Evolutionary conservation across 177 flowering plant species (phyloP).

Genomic region (Telopea speciosissima): DNA sequence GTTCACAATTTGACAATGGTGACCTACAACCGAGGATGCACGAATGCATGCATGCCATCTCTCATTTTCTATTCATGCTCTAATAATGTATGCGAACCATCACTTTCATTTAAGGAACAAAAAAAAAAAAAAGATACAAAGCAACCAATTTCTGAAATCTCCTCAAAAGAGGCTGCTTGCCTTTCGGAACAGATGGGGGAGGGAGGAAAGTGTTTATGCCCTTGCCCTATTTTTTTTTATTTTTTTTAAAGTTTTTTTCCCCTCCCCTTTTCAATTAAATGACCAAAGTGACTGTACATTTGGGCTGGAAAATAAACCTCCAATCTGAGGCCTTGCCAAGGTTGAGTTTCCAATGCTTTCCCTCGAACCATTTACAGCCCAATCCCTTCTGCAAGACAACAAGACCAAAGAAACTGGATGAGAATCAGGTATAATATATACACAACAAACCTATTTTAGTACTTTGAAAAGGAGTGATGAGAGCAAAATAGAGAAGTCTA

Average conservation of each 20-base stretch:
- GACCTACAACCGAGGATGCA: not conserved
- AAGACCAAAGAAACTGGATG: slow-evolving; percentile 1
- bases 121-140: slow-evolving; percentile 54
- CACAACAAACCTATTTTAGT: not conserved
- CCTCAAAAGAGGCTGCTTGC: slow-evolving; percentile 34
- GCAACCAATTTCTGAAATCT: slow-evolving; percentile 33
- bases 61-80: slow-evolving; percentile 2
- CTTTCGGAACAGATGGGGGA: slow-evolving; percentile 24
- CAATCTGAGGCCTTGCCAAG: slow-evolving; percentile 38
- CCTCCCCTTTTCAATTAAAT: slow-evolving; percentile 36
- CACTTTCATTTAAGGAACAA: slow-evolving; percentile 43
- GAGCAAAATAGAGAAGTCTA: not conserved
- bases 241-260: too few relatives aligned
- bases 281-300: slow-evolving; percentile 95
- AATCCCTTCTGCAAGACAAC: slow-evolving; percentile 46
- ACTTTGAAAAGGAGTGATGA: not conserved
- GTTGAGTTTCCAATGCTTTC: slow-evolving; percentile 39
- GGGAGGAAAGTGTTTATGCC: slow-evolving; percentile 8
- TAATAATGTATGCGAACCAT: slow-evolving; percentile 35
- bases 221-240: not conserved
- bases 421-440: not conserved
- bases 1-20: not conserved
- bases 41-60: not conserved
- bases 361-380: slow-evolving; percentile 41
- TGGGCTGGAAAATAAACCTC: slow-evolving; percentile 56